Conservation (phyloP, 306 rosid species). For the Begonia loranthoides region DNA sequence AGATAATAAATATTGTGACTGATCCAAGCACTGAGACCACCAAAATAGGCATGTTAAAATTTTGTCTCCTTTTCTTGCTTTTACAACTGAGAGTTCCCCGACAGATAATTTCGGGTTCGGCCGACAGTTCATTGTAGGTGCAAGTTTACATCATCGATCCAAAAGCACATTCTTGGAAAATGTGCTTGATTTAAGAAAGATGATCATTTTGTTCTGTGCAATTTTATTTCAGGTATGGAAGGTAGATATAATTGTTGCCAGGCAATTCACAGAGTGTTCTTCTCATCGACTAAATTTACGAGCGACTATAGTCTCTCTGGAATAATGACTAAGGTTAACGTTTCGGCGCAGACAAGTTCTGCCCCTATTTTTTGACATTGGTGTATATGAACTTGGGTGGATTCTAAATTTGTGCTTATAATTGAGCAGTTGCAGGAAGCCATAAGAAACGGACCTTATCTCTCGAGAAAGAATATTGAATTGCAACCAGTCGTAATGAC, state of each 20-base stretch:
- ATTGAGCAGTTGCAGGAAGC: constrained; percentile 66
- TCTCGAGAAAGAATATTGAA: constrained; percentile 31
- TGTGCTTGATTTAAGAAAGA: no score
- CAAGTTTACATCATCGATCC: no score
- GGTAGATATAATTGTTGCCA: constrained; percentile 71
- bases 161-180: no score
- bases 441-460: constrained; percentile 63
- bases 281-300: constrained; percentile 32
- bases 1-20: constrained; percentile 49
- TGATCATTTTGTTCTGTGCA: no score
- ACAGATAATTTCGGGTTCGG: no score
- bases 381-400: not conserved
- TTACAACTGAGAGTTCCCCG: no score
- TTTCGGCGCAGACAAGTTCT: not conserved
- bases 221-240: constrained; percentile 63
- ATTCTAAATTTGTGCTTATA: not conserved
- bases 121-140: no score
- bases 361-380: not conserved
- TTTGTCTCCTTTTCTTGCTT: no score
- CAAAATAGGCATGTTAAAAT: constrained; percentile 46
- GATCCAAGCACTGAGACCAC: constrained; percentile 50
- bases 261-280: constrained; percentile 42
- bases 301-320: constrained; percentile 45
- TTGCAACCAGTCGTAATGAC: constrained; percentile 73
- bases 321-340: constrained; percentile 49